Evolutionary conservation across 768 basidiomycete genomes (phyloP).

Genomic region (Calocera cornea): DNA sequence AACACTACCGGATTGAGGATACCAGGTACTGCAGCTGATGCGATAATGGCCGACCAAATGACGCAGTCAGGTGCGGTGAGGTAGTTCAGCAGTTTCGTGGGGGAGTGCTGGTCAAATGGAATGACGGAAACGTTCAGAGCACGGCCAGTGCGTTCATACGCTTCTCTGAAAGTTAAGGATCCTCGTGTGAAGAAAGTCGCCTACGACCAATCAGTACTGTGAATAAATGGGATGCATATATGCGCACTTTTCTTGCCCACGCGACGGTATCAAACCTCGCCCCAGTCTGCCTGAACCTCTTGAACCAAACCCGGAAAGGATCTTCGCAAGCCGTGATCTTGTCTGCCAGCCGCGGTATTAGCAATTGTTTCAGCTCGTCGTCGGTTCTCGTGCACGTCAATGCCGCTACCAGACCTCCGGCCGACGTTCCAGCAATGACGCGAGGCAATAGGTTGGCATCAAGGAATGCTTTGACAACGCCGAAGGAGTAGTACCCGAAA

Average conservation of each 20-base stretch:
- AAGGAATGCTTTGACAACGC: conserved; percentile 83
- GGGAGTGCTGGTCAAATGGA: conserved; percentile 85
- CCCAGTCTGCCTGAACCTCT: conserved; percentile 68
- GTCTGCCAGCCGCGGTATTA: conserved; percentile 73
- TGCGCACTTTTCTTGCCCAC: conserved; percentile 76
- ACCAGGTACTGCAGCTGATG: conserved; percentile 89
- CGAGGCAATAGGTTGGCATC: conserved; percentile 76
- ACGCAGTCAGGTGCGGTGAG: conserved; percentile 80
- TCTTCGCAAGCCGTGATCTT: conserved; percentile 52
- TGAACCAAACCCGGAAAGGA: conserved; percentile 50
- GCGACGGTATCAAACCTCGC: conserved; percentile 84
- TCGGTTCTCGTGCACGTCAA: conserved; percentile 80
- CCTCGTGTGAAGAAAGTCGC: conserved; percentile 83
- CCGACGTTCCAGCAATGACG: conserved; percentile 89
- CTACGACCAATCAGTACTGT: conserved; percentile 26
- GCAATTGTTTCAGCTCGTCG: conserved; percentile 60
- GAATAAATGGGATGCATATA: not conserved
- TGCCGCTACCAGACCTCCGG: conserved; percentile 69
- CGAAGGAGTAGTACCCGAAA: conserved; percentile 89
- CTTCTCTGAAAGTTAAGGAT: conserved; percentile 89
- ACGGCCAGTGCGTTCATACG: conserved; percentile 82
- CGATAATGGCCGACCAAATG: conserved; percentile 35
- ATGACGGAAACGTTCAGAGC: conserved; percentile 90
- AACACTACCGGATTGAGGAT: conserved; percentile 90
- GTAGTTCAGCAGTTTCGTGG: conserved; percentile 91